Base-by-base conservation (phyloP, 192 early-diverging fungal species). In the Chytriomyces hyalinus region DNA sequence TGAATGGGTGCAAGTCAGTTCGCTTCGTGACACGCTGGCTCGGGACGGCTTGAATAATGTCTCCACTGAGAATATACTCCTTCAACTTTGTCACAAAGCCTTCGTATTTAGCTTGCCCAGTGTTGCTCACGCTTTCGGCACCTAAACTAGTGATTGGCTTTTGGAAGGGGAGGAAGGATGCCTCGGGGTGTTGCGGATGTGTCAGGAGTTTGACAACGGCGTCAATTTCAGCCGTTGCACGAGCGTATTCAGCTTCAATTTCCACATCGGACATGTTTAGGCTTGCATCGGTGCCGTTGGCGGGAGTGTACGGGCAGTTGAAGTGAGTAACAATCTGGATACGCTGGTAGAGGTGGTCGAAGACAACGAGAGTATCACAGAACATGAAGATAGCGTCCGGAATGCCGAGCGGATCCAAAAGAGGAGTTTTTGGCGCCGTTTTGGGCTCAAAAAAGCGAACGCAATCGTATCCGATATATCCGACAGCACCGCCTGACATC, bases 21-120 rank as follows among this genome's bases (percentile, higher is more conserved):
- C 88, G 87, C 57, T 94, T 94, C 28, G 91, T 88, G 70, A 98
- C 84, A 48, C 98, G 86, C 82, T 98, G 98, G 0, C 93, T 94
- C 1, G 97, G 97, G 3, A 99, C 98, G 0, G 97, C 95, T 82
- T 99, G 98, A 84, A 99, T 97, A 63, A 99, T 96, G 78, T 99
- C 96, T 28, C 98, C 98, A 77, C 92, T 88, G 72, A 89, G 90
- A 81, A 99, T 98, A 81, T 98, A 93, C 61, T 93, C 81, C 86
- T 98, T 96, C 53, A 98, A 84, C 20, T 82, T 89, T 6, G 86
- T 84, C 0, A 99, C 98, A 87, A 98, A 98, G 8, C 82, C 78
- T 81, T 93, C 92, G 77, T 99, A 98, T 5, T 94, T 95, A 7
- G 88, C 90, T 80, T 98, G 88, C 64, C 96, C 96, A 7, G 96